Conservation (phyloP, 306 rosid species). For the Calophaca sinica region DNA sequence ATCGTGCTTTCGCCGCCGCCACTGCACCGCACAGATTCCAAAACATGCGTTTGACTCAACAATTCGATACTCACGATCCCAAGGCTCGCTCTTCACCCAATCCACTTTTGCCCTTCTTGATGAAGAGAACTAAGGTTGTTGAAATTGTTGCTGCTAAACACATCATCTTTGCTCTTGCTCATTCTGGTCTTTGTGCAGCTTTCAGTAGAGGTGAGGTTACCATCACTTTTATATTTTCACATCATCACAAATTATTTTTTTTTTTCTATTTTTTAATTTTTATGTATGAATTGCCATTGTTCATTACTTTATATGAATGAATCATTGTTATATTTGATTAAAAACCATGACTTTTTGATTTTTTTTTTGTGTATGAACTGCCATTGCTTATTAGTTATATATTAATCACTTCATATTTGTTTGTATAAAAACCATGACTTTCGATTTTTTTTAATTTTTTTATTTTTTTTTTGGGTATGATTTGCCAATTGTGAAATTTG, state of each 20-base stretch:
- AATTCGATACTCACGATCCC: conserved; percentile 84
- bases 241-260: too few species aligned
- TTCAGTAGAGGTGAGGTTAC: conserved; percentile 73
- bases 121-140: conserved; percentile 78
- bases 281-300: too few species aligned
- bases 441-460: too few species aligned
- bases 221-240: not conserved
- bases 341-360: not conserved
- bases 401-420: not conserved
- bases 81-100: conserved; percentile 65
- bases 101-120: conserved; percentile 73
- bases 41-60: conserved; percentile 77
- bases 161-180: conserved; percentile 83
- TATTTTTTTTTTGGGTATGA: not conserved
- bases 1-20: conserved; percentile 76
- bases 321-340: not conserved
- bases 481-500: not conserved
- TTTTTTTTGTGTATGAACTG: conserved; percentile 11
- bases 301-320: not conserved
- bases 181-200: conserved; percentile 93
- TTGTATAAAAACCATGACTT: not conserved
- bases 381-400: not conserved
- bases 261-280: too few species aligned
- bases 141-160: conserved; percentile 90
- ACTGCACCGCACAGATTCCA: conserved; percentile 83